Evolutionary conservation across 2,329 filamentous ascomycete genomes (phyloP).

Genomic region (Huntiella abstrusa): DNA sequence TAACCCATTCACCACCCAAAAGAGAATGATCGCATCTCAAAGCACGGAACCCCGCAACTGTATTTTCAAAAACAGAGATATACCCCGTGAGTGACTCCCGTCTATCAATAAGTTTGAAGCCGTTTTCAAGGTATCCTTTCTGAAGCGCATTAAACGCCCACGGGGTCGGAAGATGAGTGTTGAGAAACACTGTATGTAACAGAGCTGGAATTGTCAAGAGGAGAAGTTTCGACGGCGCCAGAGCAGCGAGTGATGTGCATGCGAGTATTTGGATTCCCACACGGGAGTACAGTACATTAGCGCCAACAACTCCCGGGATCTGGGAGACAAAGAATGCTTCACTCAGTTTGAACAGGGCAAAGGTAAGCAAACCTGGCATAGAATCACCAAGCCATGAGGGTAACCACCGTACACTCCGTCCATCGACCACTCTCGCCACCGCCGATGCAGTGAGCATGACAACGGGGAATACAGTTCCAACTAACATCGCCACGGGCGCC

Average conservation of each 20-base stretch:
- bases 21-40: conserved; percentile 90
- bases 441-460: conserved; percentile 45
- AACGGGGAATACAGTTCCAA: conserved; percentile 53
- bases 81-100: conserved; percentile 82
- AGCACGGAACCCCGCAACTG: conserved; percentile 51
- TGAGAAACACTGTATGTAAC: conserved; percentile 50
- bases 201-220: conserved; percentile 52
- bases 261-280: conserved; percentile 53
- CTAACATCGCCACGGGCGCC: conserved; percentile 61
- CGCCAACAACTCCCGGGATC: conserved; percentile 36
- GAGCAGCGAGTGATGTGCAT: conserved; percentile 41
- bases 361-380: conserved; percentile 45
- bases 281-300: conserved; percentile 45
- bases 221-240: conserved; percentile 28
- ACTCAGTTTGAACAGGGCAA: conserved; percentile 39
- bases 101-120: conserved; percentile 62
- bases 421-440: conserved; percentile 31
- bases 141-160: conserved; percentile 46
- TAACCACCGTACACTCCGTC: conserved; percentile 29
- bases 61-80: conserved; percentile 70
- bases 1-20: conserved; percentile 78
- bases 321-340: conserved; percentile 23
- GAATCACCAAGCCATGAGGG: conserved; percentile 40
- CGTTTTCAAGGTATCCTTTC: conserved; percentile 39
- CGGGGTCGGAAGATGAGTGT: conserved; percentile 51